These are phyloP conservation scores for Jimgerdemannia flammicorona DNA, from an alignment of 192 early-diverging fungal genomes.

Conservation along the genomic window DNA sequence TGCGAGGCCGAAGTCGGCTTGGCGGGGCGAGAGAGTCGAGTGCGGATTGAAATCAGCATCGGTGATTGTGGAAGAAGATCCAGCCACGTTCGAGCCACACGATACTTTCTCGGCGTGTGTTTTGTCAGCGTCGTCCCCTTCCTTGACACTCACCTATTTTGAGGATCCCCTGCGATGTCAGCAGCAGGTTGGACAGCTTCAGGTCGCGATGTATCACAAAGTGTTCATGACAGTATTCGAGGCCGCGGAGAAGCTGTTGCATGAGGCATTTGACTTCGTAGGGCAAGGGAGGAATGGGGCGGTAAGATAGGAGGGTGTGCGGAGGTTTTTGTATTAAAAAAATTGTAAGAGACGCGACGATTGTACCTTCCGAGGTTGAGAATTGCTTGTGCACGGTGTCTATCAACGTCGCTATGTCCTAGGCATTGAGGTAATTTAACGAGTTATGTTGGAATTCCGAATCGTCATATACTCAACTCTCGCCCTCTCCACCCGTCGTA, in stretches of 20 bases:
- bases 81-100: not conserved
- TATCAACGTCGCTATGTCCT: slow-evolving; percentile 50
- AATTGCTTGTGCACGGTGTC: slow-evolving; percentile 54
- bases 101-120: too few species aligned
- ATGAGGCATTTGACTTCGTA: slow-evolving; percentile 65
- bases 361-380: slow-evolving; percentile 48
- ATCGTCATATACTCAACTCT: not conserved
- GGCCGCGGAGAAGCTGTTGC: slow-evolving; percentile 65
- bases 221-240: slow-evolving; percentile 65
- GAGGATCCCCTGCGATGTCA: slow-evolving; percentile 61
- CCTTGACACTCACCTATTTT: slow-evolving; percentile 56
- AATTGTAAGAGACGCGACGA: not conserved
- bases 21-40: not conserved
- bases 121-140: not conserved
- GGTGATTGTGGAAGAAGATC: not conserved
- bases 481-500: not conserved
- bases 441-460: not conserved
- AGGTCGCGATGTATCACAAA: slow-evolving; percentile 66
- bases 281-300: not conserved
- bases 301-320: not conserved
- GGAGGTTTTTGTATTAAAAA: too few species aligned
- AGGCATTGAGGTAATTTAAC: not conserved
- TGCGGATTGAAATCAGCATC: not conserved
- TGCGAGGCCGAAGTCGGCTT: slow-evolving; percentile 81
- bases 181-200: slow-evolving; percentile 73